phyloP scores from a whole-genome alignment of 1,284 basidiomycete species.

The Moniliella sp. region DNA sequence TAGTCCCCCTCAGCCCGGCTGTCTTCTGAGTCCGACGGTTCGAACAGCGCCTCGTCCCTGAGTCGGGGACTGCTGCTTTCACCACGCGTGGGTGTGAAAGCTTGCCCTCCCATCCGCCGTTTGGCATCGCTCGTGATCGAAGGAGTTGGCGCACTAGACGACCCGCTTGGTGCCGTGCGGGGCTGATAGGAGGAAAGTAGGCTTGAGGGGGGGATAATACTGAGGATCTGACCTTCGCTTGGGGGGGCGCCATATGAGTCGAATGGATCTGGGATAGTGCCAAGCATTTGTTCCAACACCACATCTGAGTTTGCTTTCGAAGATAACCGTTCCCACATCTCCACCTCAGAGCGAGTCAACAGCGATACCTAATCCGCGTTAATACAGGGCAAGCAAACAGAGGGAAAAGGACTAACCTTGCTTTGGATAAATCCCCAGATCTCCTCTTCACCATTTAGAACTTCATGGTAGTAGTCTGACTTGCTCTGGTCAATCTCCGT shows the following conservation, averaged over 20 bases:
- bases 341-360: slow-evolving; percentile 20
- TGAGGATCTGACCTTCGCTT: slow-evolving; percentile 72
- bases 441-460: slow-evolving; percentile 74
- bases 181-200: no score
- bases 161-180: no score
- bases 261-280: slow-evolving; percentile 73
- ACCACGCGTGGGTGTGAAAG: no score
- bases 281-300: slow-evolving; percentile 67
- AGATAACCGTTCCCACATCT: slow-evolving; percentile 47
- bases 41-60: no score
- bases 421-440: slow-evolving; percentile 68
- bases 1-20: no score
- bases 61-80: no score
- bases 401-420: slow-evolving; percentile 17
- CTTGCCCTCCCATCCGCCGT: no score
- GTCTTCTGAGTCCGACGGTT: no score
- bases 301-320: slow-evolving; percentile 66
- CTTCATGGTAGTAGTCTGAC: slow-evolving; percentile 56
- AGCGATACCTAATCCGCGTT: slow-evolving; percentile 11
- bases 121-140: no score
- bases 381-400: no score
- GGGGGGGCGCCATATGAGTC: slow-evolving; percentile 70
- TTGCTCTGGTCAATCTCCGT: slow-evolving; percentile 65
- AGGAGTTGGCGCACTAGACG: no score
- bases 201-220: slow-evolving; percentile 39